Evolutionary conservation across 257 asterid species (phyloP).

Genomic region (Jacaranda mimosifolia): DNA sequence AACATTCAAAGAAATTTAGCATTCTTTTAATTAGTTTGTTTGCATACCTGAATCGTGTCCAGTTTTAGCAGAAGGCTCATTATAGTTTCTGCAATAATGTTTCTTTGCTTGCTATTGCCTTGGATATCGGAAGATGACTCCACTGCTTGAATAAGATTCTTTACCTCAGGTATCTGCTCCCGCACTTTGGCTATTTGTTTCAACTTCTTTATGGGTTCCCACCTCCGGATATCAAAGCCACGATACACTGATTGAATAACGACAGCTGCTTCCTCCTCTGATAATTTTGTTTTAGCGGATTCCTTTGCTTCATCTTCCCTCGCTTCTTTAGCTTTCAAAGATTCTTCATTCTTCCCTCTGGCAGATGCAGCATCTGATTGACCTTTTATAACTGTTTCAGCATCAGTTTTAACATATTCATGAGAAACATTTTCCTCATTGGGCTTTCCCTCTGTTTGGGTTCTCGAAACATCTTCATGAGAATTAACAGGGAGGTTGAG

Average conservation of each 20-base stretch:
- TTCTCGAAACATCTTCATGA: not conserved
- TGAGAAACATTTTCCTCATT: constrained; percentile 8
- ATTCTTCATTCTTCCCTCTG: constrained; percentile 32
- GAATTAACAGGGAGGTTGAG: not conserved
- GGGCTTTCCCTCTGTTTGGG: constrained; percentile 23
- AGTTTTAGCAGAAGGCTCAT: constrained; percentile 73
- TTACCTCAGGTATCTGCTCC: constrained; percentile 50
- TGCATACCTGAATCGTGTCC: constrained; percentile 71
- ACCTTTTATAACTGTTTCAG: constrained; percentile 23
- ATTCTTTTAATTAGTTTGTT: not conserved
- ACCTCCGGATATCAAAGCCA: constrained; percentile 66
- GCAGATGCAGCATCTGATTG: constrained; percentile 38
- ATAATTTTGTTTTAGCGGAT: constrained; percentile 30
- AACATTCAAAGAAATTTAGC: not conserved
- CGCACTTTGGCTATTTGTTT: constrained; percentile 61
- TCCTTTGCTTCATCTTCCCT: constrained; percentile 26
- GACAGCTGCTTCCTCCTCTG: constrained; percentile 70
- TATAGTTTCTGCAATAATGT: constrained; percentile 53
- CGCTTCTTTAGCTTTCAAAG: constrained; percentile 13
- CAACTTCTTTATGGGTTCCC: constrained; percentile 73
- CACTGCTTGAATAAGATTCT: constrained; percentile 50
- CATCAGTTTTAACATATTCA: constrained; percentile 18
- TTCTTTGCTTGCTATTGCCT: constrained; percentile 47
- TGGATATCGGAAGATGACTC: constrained; percentile 46
- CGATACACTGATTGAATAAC: constrained; percentile 76